Evolutionary conservation across 805 yeast species (phyloP).

Genomic region (Yarrowia yakushimensis): DNA sequence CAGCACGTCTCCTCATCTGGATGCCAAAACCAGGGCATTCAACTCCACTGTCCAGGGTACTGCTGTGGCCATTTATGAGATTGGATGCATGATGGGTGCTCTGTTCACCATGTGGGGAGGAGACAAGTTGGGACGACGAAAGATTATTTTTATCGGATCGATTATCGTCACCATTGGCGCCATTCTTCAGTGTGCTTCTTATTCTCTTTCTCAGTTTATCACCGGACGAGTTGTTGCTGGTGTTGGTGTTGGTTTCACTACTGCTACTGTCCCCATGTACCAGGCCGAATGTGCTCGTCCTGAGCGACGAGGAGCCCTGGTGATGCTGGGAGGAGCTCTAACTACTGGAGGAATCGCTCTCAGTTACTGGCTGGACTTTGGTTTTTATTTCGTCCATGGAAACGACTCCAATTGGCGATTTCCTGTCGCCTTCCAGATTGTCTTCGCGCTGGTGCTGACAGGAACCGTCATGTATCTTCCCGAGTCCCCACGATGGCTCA

Average conservation of each 20-base stretch:
- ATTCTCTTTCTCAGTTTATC: background rate
- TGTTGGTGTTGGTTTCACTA: slow-evolving; percentile 39
- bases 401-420: slow-evolving; percentile 31
- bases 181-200: background rate
- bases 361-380: slow-evolving; percentile 47
- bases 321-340: slow-evolving; percentile 66
- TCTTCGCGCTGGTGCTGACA: background rate
- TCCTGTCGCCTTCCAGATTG: background rate
- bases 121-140: slow-evolving; percentile 64
- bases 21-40: background rate
- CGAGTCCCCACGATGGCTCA: slow-evolving; percentile 1
- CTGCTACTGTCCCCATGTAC: slow-evolving; percentile 80
- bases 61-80: slow-evolving; percentile 43
- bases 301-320: slow-evolving; percentile 63
- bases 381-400: slow-evolving; percentile 40
- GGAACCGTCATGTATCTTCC: background rate
- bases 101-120: slow-evolving; percentile 41
- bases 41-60: background rate
- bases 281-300: slow-evolving; percentile 73
- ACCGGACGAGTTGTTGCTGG: background rate
- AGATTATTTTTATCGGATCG: slow-evolving; percentile 30
- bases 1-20: background rate
- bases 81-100: slow-evolving; percentile 49
- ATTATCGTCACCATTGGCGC: background rate
- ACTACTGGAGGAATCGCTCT: slow-evolving; percentile 72